Base-by-base conservation (phyloP, 768 basidiomycete genomes). In the Hydnum rufescens region DNA sequence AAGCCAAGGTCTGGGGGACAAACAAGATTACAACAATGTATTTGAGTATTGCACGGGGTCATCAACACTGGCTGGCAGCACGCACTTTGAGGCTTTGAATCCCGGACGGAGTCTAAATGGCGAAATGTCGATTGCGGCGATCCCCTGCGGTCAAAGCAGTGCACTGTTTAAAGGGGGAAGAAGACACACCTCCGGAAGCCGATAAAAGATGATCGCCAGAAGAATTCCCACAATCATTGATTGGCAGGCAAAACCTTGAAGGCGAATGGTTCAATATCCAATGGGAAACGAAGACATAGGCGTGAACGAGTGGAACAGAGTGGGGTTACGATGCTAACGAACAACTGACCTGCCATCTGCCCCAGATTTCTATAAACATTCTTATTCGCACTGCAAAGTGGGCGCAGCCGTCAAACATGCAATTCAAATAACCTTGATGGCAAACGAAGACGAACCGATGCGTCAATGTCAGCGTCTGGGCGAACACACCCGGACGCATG, bases 171-270 rank as follows among this genome's bases (percentile, higher is more conserved):
- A n/a, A n/a, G n/a, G n/a, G n/a, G n/a, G n/a, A n/a, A n/a, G n/a
- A n/a, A n/a, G n/a, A 6, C 65, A 56, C 23, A 57, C 64, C 55
- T 64, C 67, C 42, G 60, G 63, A 25, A 67, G 55, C 30, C 61
- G 59, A 53, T 60, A 67, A 59, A 65, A 71, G 6, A 67, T 66
- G 31, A 69, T 55, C 4, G 71, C 71, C 52, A 68, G 58, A 5
- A 65, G 58, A 2, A 64, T 55, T 36, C 65, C 66, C 42, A 62
- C 53, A 36, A 57, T 52, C 25, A 63, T 23, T 16, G 61, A 57
- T 46, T 57, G 57, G 16, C 32, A 30, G 4, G 50, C 39, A 36
- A 51, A 19, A 8, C 34, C 34, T 39, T 8, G n/a, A n/a, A n/a
- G n/a, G n/a, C n/a, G n/a, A n/a, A n/a, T n/a, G n/a, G n/a, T n/a